Evolutionary conservation across 2,329 filamentous ascomycete genomes (phyloP), one percentile per base, ranked within the genome.

Genomic region (Curvularia verruculosa): DNA sequence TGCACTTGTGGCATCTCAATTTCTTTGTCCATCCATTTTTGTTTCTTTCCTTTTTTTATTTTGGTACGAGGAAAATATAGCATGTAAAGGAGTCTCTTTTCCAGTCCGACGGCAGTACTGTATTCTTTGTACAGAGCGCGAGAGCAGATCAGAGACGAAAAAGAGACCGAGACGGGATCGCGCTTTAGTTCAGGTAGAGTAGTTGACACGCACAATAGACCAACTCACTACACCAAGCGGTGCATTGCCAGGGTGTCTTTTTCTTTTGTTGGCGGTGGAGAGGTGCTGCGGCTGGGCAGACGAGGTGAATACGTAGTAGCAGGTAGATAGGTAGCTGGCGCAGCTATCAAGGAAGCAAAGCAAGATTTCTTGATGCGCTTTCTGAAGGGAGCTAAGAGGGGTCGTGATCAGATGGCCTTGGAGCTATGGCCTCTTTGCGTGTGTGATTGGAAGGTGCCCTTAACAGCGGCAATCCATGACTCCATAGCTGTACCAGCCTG

Each of bases 51-150:
- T 64, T 56, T n/a, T 4, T 23, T 36, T 5, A 36, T 49, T 49
- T 64, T 58, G 63, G 65, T 54, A 63, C 58, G 68, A 58, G 60
- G 62, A 68, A 68, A 69, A 69, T 59, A 64, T 61, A 66, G 63
- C 67, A 67, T 70, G 63, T 64, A 63, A 64, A 65, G 66, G 63
- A 68, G 65, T 67, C 58, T 63, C 61, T 61, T 64, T 57, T 57
- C 39, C 51, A 51, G 57, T 46, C 54, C 49, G 54, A 39, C 36
- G 49, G 43, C 44, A 40, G 49, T 56, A 48, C 60, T 60, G 55
- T 58, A 54, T 65, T 56, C 50, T 60, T 60, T 55, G 55, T 56
- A 56, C 54, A 55, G 60, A 49, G 26, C 43, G 43, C 43, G 43
- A 45, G 43, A 29, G 43, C n/a, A 45, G 26, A 24, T 45, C 43